Evolutionary conservation across 2,329 filamentous ascomycete species (phyloP).

Genomic region (Verticillium klebahnii): DNA sequence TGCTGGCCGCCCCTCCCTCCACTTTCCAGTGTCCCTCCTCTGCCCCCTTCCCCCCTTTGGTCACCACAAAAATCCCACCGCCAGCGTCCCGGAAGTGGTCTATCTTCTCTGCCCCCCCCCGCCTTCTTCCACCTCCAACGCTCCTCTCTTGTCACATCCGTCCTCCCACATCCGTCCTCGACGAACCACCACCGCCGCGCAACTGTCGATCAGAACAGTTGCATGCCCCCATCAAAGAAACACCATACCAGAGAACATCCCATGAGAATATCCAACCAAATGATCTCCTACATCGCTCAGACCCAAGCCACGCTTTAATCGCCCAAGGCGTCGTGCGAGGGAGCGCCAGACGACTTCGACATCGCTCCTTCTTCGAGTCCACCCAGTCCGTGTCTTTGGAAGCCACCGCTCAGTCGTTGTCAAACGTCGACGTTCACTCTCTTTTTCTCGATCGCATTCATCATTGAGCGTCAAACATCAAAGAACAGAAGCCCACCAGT

Average conservation of each 20-base stretch:
- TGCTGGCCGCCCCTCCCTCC: conserved; percentile 4
- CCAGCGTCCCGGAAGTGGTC: not conserved
- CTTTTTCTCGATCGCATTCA: not conserved
- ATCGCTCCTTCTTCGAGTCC: conserved; percentile 42
- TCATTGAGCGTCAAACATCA: not conserved
- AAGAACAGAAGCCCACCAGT: conserved; percentile 12
- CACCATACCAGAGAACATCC: conserved; percentile 10
- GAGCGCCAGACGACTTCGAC: conserved; percentile 50
- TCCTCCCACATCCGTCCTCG: conserved; percentile 3
- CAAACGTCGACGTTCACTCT: not conserved
- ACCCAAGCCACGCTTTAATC: conserved; percentile 55
- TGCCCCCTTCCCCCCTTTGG: not conserved
- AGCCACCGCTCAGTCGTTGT: not conserved
- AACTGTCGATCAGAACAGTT: not conserved
- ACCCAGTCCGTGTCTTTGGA: not conserved
- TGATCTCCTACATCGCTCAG: conserved; percentile 6
- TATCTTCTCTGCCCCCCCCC: not conserved
- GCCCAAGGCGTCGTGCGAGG: conserved; percentile 58
- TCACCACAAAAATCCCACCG: conserved; percentile 4
- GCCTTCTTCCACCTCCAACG: not conserved
- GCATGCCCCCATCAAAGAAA: conserved; percentile 3
- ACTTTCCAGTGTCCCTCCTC: conserved; percentile 2
- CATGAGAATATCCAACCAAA: conserved; percentile 18
- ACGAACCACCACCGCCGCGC: not conserved
- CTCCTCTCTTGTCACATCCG: conserved; percentile 1